phyloP scores from a whole-genome alignment of 352 stramenopile genomes.

The Globisporangium megalacanthum region DNA sequence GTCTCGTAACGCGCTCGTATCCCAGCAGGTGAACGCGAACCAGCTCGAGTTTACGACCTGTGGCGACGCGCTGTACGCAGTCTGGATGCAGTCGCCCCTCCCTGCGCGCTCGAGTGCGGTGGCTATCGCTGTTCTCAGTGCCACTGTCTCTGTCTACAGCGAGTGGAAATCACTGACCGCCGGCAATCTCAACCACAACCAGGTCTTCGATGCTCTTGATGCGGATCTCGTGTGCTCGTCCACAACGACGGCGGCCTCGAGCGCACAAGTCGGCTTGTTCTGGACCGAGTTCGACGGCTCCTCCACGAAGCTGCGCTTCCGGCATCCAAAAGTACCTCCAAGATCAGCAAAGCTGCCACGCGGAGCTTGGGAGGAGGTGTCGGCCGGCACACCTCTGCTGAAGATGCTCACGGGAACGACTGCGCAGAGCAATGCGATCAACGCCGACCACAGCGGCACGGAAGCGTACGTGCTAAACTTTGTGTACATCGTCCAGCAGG shows the following conservation, averaged over 20 bases:
- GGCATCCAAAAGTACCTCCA: constrained; percentile 29
- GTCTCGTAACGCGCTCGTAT: background rate
- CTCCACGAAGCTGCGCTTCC: constrained; percentile 55
- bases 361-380: constrained; percentile 32
- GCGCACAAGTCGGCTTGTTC: constrained; percentile 26
- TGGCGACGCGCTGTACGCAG: constrained; percentile 10
- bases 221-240: constrained; percentile 36
- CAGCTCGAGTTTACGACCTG: constrained; percentile 13
- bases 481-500: constrained; percentile 39
- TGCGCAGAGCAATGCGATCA: constrained; percentile 35
- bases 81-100: constrained; percentile 9
- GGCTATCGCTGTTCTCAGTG: constrained; percentile 15
- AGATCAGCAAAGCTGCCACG: background rate
- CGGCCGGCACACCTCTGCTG: constrained; percentile 33
- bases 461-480: constrained; percentile 37
- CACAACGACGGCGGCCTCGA: background rate
- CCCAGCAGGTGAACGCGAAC: background rate
- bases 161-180: constrained; percentile 18
- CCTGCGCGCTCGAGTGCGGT: background rate
- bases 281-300: constrained; percentile 77
- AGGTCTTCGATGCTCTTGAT: constrained; percentile 31
- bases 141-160: constrained; percentile 16
- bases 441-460: constrained; percentile 43
- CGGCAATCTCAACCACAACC: constrained; percentile 50
- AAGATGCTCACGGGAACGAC: constrained; percentile 33